Conservation (phyloP, 805 yeast genomes). For the Teunomyces barrocoloradensis region DNA sequence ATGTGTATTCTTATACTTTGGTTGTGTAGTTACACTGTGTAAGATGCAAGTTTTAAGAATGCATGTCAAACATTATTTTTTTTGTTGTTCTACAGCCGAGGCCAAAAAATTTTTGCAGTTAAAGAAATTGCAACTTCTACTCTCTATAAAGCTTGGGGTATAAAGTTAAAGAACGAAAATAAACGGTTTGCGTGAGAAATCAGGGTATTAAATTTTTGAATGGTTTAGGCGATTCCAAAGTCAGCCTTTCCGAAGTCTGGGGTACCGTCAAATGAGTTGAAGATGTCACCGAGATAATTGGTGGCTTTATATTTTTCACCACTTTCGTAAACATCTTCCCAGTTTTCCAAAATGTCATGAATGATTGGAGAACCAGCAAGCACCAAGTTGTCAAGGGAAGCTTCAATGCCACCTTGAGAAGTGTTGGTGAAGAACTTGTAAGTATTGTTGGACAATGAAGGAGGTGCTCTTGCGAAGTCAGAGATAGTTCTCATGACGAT, state of each 20-base stretch:
- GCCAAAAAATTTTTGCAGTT: not conserved
- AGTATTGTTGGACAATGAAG: conserved; percentile 40
- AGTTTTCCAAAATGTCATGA: conserved; percentile 50
- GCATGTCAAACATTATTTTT: not conserved
- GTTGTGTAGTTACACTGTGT: too few species aligned
- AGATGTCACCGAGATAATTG: conserved; percentile 62
- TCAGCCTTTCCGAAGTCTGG: conserved; percentile 36
- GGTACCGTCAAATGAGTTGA: conserved; percentile 50
- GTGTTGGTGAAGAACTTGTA: conserved; percentile 50
- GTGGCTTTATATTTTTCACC: conserved; percentile 39
- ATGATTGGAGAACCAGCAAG: conserved; percentile 55
- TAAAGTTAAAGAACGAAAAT: not conserved
- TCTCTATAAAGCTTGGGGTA: not conserved
- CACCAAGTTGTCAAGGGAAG: conserved; percentile 51
- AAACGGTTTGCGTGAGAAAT: not conserved
- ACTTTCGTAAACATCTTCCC: conserved; percentile 35
- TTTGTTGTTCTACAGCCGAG: not conserved
- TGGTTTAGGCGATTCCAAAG: conserved; percentile 21
- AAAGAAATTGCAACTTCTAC: not conserved
- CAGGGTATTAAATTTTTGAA: not conserved
- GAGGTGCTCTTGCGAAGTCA: conserved; percentile 57
- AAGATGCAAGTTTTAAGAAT: not conserved
- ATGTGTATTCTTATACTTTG: not conserved
- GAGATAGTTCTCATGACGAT: conserved; percentile 61
- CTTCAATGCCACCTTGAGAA: conserved; percentile 50